Evolutionary conservation across 108 stramenopile species (phyloP).

Genomic region (Cyclotella distinguenda): DNA sequence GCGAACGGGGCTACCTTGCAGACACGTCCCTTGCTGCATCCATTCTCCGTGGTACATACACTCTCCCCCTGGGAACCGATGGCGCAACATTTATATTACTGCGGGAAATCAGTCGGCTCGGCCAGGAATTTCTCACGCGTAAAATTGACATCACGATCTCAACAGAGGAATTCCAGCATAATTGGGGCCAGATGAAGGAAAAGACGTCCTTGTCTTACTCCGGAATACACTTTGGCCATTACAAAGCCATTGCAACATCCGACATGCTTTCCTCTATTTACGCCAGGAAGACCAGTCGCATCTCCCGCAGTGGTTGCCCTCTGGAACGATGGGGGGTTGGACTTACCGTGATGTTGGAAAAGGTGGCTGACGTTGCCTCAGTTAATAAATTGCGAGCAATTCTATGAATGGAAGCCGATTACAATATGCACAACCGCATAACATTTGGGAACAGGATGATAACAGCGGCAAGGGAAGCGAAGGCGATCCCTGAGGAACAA

Average conservation of each 20-base stretch:
- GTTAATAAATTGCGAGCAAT: constrained; percentile 20
- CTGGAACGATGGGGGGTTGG: constrained; percentile 10
- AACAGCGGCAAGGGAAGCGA: background rate
- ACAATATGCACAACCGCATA: constrained; percentile 5
- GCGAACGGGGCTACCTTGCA: too few relatives aligned
- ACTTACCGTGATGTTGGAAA: constrained; percentile 15
- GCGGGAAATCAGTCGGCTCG: too few relatives aligned
- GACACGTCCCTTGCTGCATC: too few relatives aligned
- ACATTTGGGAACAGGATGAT: background rate
- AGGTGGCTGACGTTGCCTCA: constrained; percentile 8
- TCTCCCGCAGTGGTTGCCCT: background rate
- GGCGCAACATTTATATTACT: too few relatives aligned
- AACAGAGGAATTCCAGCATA: background rate
- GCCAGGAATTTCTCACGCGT: too few relatives aligned
- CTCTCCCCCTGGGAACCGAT: too few relatives aligned
- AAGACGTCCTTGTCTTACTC: background rate
- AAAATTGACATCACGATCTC: too few relatives aligned
- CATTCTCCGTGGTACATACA: too few relatives aligned
- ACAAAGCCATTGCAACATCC: background rate
- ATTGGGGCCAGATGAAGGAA: constrained; percentile 7
- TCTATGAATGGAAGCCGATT: constrained; percentile 17
- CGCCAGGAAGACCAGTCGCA: background rate
- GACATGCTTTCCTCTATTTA: background rate
- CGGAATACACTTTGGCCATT: constrained; percentile 8
- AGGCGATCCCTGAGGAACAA: constrained; percentile 6